Conservation (phyloP, 495 filamentous ascomycete genomes). For the Endocarpon pusillum region DNA sequence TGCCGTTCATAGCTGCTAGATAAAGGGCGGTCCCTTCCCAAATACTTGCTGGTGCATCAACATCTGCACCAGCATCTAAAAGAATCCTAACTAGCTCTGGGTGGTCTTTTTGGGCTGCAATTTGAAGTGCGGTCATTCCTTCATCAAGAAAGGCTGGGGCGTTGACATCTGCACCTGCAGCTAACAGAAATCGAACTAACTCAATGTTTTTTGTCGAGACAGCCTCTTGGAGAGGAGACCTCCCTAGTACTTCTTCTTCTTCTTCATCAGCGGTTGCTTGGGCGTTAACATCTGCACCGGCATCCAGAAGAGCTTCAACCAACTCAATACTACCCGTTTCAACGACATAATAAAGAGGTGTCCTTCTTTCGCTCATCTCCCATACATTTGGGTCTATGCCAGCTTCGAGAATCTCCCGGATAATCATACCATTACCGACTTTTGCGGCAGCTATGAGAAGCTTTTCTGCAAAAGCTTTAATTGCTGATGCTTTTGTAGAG, state of each 20-base stretch:
- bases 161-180: slow-evolving; percentile 18
- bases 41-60: no score
- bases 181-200: slow-evolving; percentile 9
- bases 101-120: slow-evolving; percentile 27
- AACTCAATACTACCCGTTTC: slow-evolving; percentile 3
- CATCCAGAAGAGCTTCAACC: slow-evolving; percentile 13
- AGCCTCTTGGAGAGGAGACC: slow-evolving; percentile 9
- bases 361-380: no score
- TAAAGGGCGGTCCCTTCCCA: background rate
- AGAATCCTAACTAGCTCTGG: slow-evolving; percentile 8
- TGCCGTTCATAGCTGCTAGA: background rate
- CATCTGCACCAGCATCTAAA: slow-evolving; percentile 4
- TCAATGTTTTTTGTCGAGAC: slow-evolving; percentile 7
- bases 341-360: no score
- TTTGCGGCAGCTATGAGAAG: no score
- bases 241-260: no score
- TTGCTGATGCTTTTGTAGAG: no score
- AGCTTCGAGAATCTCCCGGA: no score
- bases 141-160: no score
- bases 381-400: no score
- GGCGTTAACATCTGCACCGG: slow-evolving; percentile 11
- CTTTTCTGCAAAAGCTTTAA: no score
- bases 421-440: no score
- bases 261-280: background rate
- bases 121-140: slow-evolving; percentile 14